phyloP scores from a whole-genome alignment of 192 early-diverging fungal species.

The Rhizophagus prolifer region DNA sequence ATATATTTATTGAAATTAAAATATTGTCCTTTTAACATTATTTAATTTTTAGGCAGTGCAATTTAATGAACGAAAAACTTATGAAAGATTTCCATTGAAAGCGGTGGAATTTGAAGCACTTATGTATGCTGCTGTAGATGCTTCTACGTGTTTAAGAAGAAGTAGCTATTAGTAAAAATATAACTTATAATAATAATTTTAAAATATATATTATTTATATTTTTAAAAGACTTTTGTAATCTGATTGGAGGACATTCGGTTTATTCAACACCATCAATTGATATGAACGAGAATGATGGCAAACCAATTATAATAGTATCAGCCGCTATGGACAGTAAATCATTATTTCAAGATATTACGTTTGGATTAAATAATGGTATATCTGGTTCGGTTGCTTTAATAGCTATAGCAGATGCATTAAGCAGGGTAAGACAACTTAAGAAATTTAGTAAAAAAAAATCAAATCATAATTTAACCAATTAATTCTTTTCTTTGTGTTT shows the following conservation, averaged over 20 bases:
- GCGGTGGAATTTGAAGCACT: constrained; percentile 67
- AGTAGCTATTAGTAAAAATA: constrained; percentile 34
- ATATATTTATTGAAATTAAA: constrained; percentile 1
- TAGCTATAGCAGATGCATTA: constrained; percentile 72
- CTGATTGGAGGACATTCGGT: constrained; percentile 68
- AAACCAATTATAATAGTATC: constrained; percentile 71
- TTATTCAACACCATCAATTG: constrained; percentile 63
- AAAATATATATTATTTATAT: background rate
- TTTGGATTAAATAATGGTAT: constrained; percentile 54
- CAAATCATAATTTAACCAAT: background rate
- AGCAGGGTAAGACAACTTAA: constrained; percentile 50
- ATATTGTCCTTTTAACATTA: constrained; percentile 10
- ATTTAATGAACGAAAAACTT: constrained; percentile 46
- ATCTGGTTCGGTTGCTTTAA: constrained; percentile 61
- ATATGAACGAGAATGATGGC: constrained; percentile 51
- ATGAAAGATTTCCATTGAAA: constrained; percentile 64
- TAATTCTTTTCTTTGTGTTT: background rate
- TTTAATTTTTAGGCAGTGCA: constrained; percentile 39
- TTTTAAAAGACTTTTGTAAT: constrained; percentile 56
- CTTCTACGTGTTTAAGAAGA: constrained; percentile 67
- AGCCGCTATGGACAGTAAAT: constrained; percentile 61
- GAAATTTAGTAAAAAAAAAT: too few relatives aligned
- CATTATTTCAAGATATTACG: constrained; percentile 66
- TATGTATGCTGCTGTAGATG: constrained; percentile 70
- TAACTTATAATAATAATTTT: background rate